These are phyloP conservation scores for Cytospora leucostoma DNA, from an alignment of 2,329 filamentous ascomycete species.

Conservation along the genomic window DNA sequence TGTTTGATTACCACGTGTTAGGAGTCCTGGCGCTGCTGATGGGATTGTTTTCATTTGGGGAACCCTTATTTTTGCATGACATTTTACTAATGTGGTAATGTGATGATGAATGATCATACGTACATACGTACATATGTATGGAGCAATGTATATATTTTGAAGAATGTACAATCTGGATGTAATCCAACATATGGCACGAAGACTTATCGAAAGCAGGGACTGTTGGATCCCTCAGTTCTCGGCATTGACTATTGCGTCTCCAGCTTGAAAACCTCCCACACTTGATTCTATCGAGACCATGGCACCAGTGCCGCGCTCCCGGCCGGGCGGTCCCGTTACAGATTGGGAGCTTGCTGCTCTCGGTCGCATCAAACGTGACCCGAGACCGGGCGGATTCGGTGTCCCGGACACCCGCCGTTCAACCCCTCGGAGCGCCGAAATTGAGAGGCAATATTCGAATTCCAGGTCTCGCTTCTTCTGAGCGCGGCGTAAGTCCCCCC, in stretches of 20 bases:
- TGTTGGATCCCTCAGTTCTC: not conserved
- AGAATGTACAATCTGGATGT: not conserved
- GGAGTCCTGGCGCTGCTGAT: not conserved
- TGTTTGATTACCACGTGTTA: not conserved
- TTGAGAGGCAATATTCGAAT: conserved; percentile 64
- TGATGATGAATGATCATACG: not conserved
- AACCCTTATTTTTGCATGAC: not conserved
- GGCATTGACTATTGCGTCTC: not conserved
- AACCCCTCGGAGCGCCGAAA: conserved; percentile 42
- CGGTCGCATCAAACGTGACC: not conserved
- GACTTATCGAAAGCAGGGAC: not conserved
- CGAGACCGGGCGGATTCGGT: conserved; percentile 8
- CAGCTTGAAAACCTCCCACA: not conserved
- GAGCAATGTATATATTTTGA: not conserved
- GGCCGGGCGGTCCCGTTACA: not conserved
- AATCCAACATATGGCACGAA: not conserved
- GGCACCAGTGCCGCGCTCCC: no score
- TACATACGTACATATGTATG: not conserved
- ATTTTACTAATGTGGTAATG: not conserved
- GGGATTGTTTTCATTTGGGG: not conserved
- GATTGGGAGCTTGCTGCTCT: not conserved
- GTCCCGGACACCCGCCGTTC: conserved; percentile 5
- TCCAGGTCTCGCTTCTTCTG: conserved; percentile 54
- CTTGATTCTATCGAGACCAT: not conserved
- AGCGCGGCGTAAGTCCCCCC: conserved; percentile 52